These are phyloP conservation scores for Fusarium chlamydosporum DNA, from an alignment of 2,329 filamentous ascomycete species.

Conservation along the genomic window DNA sequence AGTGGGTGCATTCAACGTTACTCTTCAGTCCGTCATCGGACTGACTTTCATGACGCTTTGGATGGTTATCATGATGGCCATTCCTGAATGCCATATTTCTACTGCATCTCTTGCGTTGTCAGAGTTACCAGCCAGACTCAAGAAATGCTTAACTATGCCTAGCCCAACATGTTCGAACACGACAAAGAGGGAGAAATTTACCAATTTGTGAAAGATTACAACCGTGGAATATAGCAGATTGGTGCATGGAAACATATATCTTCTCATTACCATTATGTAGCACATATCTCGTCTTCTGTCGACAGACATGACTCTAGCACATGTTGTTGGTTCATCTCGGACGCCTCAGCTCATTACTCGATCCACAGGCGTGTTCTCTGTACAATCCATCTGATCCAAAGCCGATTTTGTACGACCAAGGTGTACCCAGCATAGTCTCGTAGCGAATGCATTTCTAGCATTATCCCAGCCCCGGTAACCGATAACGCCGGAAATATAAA, in stretches of 20 bases:
- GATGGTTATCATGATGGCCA: not conserved
- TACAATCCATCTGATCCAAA: constrained; percentile 25
- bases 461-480: constrained; percentile 40
- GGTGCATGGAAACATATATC: constrained; percentile 29
- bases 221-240: not conserved
- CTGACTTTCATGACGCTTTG: constrained; percentile 3
- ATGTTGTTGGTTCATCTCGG: constrained; percentile 14
- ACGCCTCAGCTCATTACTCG: constrained; percentile 7
- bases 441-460: constrained; percentile 50
- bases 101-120: not conserved
- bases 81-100: not conserved
- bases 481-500: constrained; percentile 47
- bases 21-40: constrained; percentile 42
- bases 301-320: constrained; percentile 23
- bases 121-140: not conserved
- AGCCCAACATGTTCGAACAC: too few relatives aligned
- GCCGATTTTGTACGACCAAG: constrained; percentile 27
- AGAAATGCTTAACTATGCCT: not conserved
- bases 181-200: not conserved
- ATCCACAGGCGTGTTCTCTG: constrained; percentile 15
- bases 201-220: too few relatives aligned
- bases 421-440: constrained; percentile 35
- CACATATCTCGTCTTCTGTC: constrained; percentile 37
- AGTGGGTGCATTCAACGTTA: constrained; percentile 12
- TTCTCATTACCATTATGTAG: constrained; percentile 50